Evolutionary conservation across 768 basidiomycete species (phyloP), one percentile per base, ranked within the genome.

Genomic region (Coprinopsis marcescibilis): DNA sequence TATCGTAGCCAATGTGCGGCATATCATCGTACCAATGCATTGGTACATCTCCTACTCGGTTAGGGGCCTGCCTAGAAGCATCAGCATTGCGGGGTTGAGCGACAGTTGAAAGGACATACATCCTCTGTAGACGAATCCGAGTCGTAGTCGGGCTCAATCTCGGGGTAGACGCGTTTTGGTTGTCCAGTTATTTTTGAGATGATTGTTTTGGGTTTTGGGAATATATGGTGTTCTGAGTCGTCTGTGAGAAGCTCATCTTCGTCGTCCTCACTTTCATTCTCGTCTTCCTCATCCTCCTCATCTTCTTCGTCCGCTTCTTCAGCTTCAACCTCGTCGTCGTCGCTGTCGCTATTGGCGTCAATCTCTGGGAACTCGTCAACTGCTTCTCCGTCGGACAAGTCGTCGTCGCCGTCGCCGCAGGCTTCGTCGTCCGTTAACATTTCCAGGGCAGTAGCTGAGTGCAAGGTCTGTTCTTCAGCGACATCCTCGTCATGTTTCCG

Each of bases 21-120:
- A 99, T 72, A 71, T 98, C 94, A 62, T 98, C 96, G 64, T 99
- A 99, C 93, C 95, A 99, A 59, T 99, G 93, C 77, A 87, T 85
- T 37, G 96, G 96, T 51, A 99, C 72, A 65, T 95, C 78, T 44
- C 96, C 96, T 55, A 96, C 81, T 50, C 94, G 89, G 61, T 96
- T 98, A n/a, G 88, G 89, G 45, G 82, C 78, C 93, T 49, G 24
- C 55, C 47, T 27, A 44, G 36, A n/a, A 29, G 41, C 17, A 42
- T 23, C 20, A 32, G 14, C 7, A 21, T 17, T 35, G 15, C 4
- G 15, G 4, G 13, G 20, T 19, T 15, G n/a, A 12, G 13, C 12
- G 19, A 27, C 21, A 26, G 25, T 45, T 42, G 14, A 27, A 37
- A 15, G 40, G 20, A 65, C 87, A 55, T 61, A 91, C 90, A 52